A percentile compares a stretch with the other conserved stretches of the same genome.
phyloP scores from a whole-genome alignment of 1,284 basidiomycete genomes.

The Cryptococcus sp. region DNA sequence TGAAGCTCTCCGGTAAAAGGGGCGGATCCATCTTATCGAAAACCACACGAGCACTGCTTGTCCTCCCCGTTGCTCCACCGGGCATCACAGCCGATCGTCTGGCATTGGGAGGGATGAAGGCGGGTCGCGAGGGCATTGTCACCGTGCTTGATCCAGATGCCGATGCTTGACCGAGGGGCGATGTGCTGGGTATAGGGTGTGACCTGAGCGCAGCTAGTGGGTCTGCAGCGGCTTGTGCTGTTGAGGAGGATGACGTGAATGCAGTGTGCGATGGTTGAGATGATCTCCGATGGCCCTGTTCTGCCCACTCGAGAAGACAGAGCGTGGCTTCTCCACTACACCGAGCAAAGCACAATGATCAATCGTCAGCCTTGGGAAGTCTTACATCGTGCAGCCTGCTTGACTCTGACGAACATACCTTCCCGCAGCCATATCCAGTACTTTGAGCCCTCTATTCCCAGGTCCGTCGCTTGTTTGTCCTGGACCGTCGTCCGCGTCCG shows the following conservation, averaged over 20 bases:
- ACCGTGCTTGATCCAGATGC: too few relatives aligned
- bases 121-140: slow-evolving; percentile 17
- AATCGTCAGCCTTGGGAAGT: slow-evolving; percentile 2
- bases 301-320: slow-evolving; percentile 50
- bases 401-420: slow-evolving; percentile 39
- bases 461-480: too few relatives aligned
- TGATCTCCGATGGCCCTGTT: slow-evolving; percentile 14
- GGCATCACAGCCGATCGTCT: slow-evolving; percentile 8
- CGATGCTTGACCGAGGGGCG: background rate
- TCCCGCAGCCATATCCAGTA: slow-evolving; percentile 62
- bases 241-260: background rate
- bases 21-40: slow-evolving; percentile 17
- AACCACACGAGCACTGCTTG: background rate
- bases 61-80: slow-evolving; percentile 3
- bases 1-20: slow-evolving; percentile 14
- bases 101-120: slow-evolving; percentile 45
- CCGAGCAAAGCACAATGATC: too few relatives aligned
- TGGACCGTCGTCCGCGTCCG: too few relatives aligned
- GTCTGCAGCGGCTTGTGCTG: slow-evolving; percentile 4
- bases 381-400: background rate
- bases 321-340: slow-evolving; percentile 53
- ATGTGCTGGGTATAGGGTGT: background rate
- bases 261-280: slow-evolving; percentile 2
- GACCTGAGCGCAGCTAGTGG: slow-evolving; percentile 19
- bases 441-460: slow-evolving; percentile 28